Base-by-base conservation (phyloP, 2,329 filamentous ascomycete genomes). In the Fusarium fujikuroi region DNA sequence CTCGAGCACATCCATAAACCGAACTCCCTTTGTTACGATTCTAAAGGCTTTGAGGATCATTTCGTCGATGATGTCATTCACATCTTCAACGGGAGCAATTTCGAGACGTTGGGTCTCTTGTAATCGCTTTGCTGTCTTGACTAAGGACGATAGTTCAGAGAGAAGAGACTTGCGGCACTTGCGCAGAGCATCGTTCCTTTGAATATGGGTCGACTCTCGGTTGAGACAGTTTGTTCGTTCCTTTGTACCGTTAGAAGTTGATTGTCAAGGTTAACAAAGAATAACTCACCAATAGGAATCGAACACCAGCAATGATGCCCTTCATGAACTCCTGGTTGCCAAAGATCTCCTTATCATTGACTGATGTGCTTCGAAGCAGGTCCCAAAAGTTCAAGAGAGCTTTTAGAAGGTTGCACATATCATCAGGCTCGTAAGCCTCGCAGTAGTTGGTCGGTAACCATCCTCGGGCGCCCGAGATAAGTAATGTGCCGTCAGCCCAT, bases 361-460 rank as follows among this genome's bases (percentile, higher is more conserved):
- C 89, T 28, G 91, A 91, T 37, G 93, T 93, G 78, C 92, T 94
- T 77, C 93, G 89, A 75, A 97, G 88, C 59, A 97, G 85, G 80
- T 98, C 95, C 95, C 95, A 98, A 70, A 98, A 95, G 79, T 96
- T 93, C 19, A 96, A 90, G 69, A 98, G 86, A 2, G 95, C 94
- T 76, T 94, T 95, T 40, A 99, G 86, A 28, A 99, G 87, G 72
- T 91, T 95, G 61, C 91, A 90, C 87, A 98, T 95, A 72, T 95
- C 91, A 28, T 94, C 90, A 50, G 95, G 94, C 75, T 98, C 94
- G 81, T 98, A 99, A 15, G 94, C 89, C 80, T 98, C 95, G 85
- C 96, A 99, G 81, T 98, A 99, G 82, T 99, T 99, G 14, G 96
- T 99, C 6, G 96, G 96, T 68, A 99, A 86, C 96, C 96, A 99